Conservation (phyloP, 2,329 filamentous ascomycete genomes). For the Thielaviopsis euricoi region DNA sequence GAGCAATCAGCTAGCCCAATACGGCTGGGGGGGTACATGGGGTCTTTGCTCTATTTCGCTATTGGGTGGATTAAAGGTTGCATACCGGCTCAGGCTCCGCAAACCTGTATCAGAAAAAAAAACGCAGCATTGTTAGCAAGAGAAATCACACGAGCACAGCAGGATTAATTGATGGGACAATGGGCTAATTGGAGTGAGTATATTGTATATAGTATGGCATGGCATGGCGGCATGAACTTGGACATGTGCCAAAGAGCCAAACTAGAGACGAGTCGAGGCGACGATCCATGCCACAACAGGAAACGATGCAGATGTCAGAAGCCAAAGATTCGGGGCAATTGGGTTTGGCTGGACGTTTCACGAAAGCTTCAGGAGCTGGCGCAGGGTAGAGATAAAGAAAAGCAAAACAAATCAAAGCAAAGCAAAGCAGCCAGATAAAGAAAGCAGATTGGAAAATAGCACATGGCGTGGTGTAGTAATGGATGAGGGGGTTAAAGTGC, state of each 20-base stretch:
- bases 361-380: conserved; percentile 5
- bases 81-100: conserved; percentile 57
- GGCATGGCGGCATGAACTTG: not conserved
- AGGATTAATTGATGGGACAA: conserved; percentile 9
- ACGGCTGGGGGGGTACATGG: not conserved
- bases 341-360: conserved; percentile 1
- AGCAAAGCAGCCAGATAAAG: too few relatives aligned
- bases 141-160: conserved; percentile 7
- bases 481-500: too few relatives aligned
- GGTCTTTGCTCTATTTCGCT: not conserved
- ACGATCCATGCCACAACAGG: not conserved
- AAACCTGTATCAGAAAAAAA: conserved; percentile 31
- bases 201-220: too few relatives aligned
- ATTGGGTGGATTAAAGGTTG: conserved; percentile 1
- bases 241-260: not conserved
- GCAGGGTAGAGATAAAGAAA: not conserved
- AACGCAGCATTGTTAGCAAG: conserved; percentile 5
- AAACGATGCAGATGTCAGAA: not conserved
- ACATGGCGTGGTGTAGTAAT: too few relatives aligned
- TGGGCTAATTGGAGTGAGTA: not conserved
- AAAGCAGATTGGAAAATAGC: too few relatives aligned
- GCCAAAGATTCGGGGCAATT: not conserved
- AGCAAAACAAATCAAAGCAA: not conserved
- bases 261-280: not conserved
- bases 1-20: not conserved